Evolutionary conservation across 2,329 filamentous ascomycete genomes (phyloP), one percentile per base, ranked within the genome.

Genomic region (Cephalotrichum gorgonifer): DNA sequence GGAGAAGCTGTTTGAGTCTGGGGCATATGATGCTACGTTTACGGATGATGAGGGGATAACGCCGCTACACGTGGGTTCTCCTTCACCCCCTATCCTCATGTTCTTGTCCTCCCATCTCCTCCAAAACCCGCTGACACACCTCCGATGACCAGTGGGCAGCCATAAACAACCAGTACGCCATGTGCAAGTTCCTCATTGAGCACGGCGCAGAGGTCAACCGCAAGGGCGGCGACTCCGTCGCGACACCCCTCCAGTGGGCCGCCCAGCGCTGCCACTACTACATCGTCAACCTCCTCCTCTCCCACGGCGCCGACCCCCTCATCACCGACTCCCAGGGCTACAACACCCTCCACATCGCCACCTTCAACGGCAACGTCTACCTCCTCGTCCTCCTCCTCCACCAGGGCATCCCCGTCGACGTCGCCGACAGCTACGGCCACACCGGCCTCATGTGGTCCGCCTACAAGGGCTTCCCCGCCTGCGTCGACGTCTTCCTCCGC

Each of bases 371-470:
- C 56, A 97, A 96, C 64, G 86, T 94, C 20, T 85, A 94, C 56
- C 78, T 97, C 51, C 77, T 98, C 26, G 82, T 90, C 45, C 78
- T 98, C 1, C 79, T 98, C 7, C 77, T 98, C 23, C 93, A 98
- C 68, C 90, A 96, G 62, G 89, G 93, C 61, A 93, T 98, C 52
- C 88, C 89, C 15, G 88, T 98, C 53, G 93, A 98, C 62, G 86
- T 93, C 6, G 76, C 85, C 48, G 93, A 98, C 67, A 80, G 81
- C 46, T 91, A 89, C 62, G 88, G 90, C 6, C 94, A 98, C 66
- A 97, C 93, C 1, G 85, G 85, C 52, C 75, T 98, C 53, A 98
- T 98, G 93, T 98, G 93, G 93, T 88, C 93, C 17, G 91, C 91
- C 15, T 98, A 98, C 72, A 98, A 98, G 67, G 93, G 94, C 31